Evolutionary conservation across 495 filamentous ascomycete species (phyloP).

Genomic region (Aspergillus avenaceus): DNA sequence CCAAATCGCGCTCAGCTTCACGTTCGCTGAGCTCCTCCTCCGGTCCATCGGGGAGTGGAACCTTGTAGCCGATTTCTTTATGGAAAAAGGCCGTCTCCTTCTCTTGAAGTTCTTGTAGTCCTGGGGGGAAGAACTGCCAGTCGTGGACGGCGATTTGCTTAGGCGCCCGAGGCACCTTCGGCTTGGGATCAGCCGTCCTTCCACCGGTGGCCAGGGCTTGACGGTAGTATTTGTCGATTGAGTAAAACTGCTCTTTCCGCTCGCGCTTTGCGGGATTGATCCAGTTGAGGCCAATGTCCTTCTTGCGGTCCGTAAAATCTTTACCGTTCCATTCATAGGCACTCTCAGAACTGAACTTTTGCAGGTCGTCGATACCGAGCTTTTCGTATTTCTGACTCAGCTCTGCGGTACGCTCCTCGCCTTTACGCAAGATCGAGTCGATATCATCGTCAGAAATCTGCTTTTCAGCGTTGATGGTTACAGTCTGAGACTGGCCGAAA

Average conservation of each 20-base stretch:
- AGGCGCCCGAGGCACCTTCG: slow-evolving; percentile 91
- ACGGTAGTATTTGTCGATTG: slow-evolving; percentile 98
- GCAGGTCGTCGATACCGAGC: slow-evolving; percentile 95
- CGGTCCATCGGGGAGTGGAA: slow-evolving; percentile 74
- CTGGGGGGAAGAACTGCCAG: slow-evolving; percentile 91
- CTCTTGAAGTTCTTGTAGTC: slow-evolving; percentile 84
- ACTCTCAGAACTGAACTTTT: slow-evolving; percentile 95
- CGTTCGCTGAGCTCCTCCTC: slow-evolving; percentile 81
- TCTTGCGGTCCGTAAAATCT: slow-evolving; percentile 84
- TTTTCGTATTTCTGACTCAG: slow-evolving; percentile 93
- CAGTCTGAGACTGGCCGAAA: slow-evolving; percentile 65
- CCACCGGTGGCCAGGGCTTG: slow-evolving; percentile 83
- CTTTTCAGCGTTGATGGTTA: slow-evolving; percentile 47
- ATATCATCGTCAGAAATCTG: slow-evolving; percentile 83
- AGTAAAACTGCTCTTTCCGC: slow-evolving; percentile 96
- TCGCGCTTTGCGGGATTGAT: slow-evolving; percentile 99
- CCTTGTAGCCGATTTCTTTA: slow-evolving; percentile 93
- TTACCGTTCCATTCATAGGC: slow-evolving; percentile 99
- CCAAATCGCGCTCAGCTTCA: slow-evolving; percentile 80
- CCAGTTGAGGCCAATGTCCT: slow-evolving; percentile 93
- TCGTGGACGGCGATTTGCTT: slow-evolving; percentile 91
- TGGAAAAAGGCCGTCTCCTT: slow-evolving; percentile 94
- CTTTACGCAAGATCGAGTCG: slow-evolving; percentile 78
- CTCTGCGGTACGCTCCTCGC: slow-evolving; percentile 83
- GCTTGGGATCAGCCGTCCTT: slow-evolving; percentile 81